Conservation (phyloP, 305 asterid genomes). For the Fraxinus latifolia region DNA sequence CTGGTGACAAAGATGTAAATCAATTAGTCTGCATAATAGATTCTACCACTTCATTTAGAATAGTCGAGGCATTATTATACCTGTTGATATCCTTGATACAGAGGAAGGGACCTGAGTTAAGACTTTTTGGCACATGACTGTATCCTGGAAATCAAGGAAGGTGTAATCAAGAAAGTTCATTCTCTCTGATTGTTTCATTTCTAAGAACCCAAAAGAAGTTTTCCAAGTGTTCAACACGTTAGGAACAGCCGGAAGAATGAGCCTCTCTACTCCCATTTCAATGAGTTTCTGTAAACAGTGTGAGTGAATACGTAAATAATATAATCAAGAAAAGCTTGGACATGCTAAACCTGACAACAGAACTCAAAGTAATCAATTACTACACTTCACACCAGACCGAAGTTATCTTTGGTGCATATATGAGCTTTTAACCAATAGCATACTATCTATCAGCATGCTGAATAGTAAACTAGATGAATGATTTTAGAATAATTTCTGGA, state of each 20-base stretch:
- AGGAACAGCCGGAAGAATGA: constrained; percentile 79
- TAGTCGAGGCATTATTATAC: constrained; percentile 32
- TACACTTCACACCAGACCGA: not conserved
- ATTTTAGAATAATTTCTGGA: not conserved
- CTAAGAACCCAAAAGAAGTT: constrained; percentile 69
- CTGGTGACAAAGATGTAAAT: constrained; percentile 35
- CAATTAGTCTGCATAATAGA: constrained; percentile 18
- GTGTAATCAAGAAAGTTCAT: constrained; percentile 47
- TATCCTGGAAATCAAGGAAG: constrained; percentile 77
- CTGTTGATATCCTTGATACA: constrained; percentile 36
- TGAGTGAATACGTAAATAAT: not conserved
- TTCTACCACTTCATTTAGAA: not conserved
- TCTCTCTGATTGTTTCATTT: constrained; percentile 58
- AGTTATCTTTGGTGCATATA: not conserved
- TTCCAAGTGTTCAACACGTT: constrained; percentile 70
- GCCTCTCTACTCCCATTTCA: constrained; percentile 80
- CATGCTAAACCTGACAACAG: not conserved
- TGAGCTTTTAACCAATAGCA: constrained; percentile 1
- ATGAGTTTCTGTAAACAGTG: constrained; percentile 47
- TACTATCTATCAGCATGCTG: not conserved
- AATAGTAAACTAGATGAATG: not conserved
- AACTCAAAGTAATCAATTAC: not conserved
- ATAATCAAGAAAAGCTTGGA: not conserved
- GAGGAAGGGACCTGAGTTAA: constrained; percentile 29
- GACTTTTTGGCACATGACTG: constrained; percentile 71